Base-by-base conservation (phyloP, 2,329 filamentous ascomycete species). In the Colletotrichum acutatum region DNA sequence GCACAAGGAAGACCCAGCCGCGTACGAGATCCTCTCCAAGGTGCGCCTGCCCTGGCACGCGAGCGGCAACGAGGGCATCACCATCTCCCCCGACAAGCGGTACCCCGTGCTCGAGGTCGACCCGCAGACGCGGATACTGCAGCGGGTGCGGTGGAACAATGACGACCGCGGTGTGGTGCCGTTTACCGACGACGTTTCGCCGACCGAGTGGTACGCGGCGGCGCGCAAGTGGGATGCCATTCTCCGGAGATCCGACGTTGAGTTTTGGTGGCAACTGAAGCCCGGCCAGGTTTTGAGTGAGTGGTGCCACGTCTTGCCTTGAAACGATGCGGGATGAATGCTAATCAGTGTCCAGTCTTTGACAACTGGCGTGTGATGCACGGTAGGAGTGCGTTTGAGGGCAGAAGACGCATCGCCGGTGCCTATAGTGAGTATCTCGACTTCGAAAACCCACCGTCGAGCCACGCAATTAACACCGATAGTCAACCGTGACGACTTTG, bases 341-440 rank as follows among this genome's bases (percentile, higher is more conserved):
- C 74, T 82, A n/a, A 79, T 58, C 26, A 37, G 24, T n/a, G 9
- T 49, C 12, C 77, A 94, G 93, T 98, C 59, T 98, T 99, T 81
- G 94, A 99, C 80, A 98, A 99, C 79, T 98, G 96, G 95, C 90
- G 97, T 72, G 93, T 98, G 42, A 84, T 98, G 77, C 97, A 99
- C 82, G 97, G 96, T 1, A 88, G 97, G 77, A 91, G 91, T 64
- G 90, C 90, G 0, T 99, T 98, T 79, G 93, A 91, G 6, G 97
- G 97, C 1, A 91, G 93, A 79, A 88, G 97, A 76, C 91, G 95
- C 76, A 94, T 99, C 79, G 98, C 95, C 81, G 97, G 97, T 72
- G 96, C 90, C 11, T 98, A 98, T 78, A 92, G 94, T 95, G 85
- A 87, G 93, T 90, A n/a, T 30, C 8, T 28, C 12, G 8, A 4